Conservation (phyloP, 2,329 filamentous ascomycete species). For the Coniochaeta ligniaria region DNA sequence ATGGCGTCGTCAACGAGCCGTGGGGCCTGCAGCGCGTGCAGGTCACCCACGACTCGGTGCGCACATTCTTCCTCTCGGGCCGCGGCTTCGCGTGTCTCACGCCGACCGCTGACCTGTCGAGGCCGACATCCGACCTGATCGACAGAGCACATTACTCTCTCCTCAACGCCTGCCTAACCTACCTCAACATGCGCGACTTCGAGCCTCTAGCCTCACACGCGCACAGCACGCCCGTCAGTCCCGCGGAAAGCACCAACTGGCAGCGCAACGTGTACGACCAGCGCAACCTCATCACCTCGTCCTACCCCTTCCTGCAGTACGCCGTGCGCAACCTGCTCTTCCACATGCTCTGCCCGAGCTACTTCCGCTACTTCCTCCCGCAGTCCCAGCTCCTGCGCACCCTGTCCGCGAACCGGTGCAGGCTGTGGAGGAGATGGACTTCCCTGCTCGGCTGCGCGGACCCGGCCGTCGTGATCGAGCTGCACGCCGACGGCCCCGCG, state of each 20-base stretch:
- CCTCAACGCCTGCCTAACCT: constrained; percentile 21
- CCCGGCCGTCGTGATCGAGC: constrained; percentile 12
- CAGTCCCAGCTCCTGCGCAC: constrained; percentile 17
- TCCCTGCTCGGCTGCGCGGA: constrained; percentile 17
- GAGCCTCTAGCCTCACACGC: constrained; percentile 12
- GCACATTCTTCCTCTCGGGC: constrained; percentile 23
- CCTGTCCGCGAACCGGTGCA: constrained; percentile 16
- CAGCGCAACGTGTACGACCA: constrained; percentile 14
- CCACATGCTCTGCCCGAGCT: constrained; percentile 21
- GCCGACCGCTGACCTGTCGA: constrained; percentile 4
- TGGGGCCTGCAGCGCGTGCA: constrained; percentile 21
- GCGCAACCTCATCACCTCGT: constrained; percentile 18
- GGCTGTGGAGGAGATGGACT: constrained; percentile 26
- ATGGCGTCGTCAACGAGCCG: constrained; percentile 11
- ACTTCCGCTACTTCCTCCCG: constrained; percentile 23
- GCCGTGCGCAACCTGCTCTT: constrained; percentile 21
- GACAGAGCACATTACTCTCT: constrained; percentile 21
- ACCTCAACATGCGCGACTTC: constrained; percentile 25
- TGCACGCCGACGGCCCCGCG: constrained; percentile 9
- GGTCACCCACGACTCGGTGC: constrained; percentile 22
- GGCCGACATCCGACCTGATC: constrained; percentile 13
- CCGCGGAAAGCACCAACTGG: constrained; percentile 8
- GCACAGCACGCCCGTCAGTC: not conserved
- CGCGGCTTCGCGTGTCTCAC: constrained; percentile 21
- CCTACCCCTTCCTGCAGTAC: constrained; percentile 24